A percentile compares a stretch with the other conserved stretches of the same genome.
Evolutionary conservation across 768 basidiomycete species (phyloP).

Genomic region (Hemileccinum rubropunctum): DNA sequence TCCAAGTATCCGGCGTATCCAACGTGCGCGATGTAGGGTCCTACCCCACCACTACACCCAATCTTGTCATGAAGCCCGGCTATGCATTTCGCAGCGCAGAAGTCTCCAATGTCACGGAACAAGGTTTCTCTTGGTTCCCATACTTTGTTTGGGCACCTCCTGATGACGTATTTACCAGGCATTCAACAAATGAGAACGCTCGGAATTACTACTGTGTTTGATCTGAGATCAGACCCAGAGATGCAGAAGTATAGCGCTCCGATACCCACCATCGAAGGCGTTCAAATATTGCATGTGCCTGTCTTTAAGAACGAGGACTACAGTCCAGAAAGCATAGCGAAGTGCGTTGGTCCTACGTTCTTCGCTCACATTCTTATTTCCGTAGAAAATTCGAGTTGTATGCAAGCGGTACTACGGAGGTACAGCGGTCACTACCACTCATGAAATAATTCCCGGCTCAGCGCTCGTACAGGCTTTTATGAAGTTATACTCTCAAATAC

Average conservation of each 20-base stretch:
- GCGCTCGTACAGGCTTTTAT: slow-evolving; percentile 60
- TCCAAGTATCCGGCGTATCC: slow-evolving; percentile 66
- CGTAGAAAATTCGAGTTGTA: slow-evolving; percentile 54
- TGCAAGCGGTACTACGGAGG: slow-evolving; percentile 79
- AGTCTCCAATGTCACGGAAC: slow-evolving; percentile 63
- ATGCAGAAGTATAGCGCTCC: slow-evolving; percentile 71
- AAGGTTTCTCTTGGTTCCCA: slow-evolving; percentile 45
- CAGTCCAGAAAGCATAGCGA: slow-evolving; percentile 81
- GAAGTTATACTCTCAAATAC: slow-evolving; percentile 76
- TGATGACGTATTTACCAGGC: slow-evolving; percentile 40
- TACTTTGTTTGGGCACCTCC: not conserved
- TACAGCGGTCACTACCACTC: slow-evolving; percentile 19
- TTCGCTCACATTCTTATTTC: slow-evolving; percentile 6
- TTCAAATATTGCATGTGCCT: slow-evolving; percentile 58
- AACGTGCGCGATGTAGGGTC: slow-evolving; percentile 74
- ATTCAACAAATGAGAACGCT: slow-evolving; percentile 54
- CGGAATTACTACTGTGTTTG: slow-evolving; percentile 67
- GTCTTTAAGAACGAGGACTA: slow-evolving; percentile 73
- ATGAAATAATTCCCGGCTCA: not conserved
- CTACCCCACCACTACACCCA: slow-evolving; percentile 49
- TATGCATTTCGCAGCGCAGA: slow-evolving; percentile 71
- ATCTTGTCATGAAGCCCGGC: slow-evolving; percentile 53
- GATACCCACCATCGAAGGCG: slow-evolving; percentile 59
- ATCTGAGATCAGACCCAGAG: slow-evolving; percentile 78
- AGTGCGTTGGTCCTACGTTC: slow-evolving; percentile 51